Evolutionary conservation across 2,329 filamentous ascomycete genomes (phyloP), one percentile per base, ranked within the genome.

Genomic region (Alternaria triticina): DNA sequence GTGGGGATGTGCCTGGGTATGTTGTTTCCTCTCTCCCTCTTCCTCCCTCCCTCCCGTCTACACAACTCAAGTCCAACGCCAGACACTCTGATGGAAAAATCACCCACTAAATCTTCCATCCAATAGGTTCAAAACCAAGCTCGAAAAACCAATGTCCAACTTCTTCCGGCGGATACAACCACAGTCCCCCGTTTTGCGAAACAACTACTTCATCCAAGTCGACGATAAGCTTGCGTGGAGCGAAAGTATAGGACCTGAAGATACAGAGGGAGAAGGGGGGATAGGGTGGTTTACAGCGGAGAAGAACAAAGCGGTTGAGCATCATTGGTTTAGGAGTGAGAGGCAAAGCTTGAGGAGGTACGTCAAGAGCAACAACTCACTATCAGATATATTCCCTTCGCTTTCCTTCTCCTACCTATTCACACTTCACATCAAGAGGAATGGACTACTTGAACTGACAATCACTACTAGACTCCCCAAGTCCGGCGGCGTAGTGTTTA

Each of bases 181-280:
- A 1, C 89, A 93, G 45, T 87, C 88, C 47, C 86, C 89, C 0
- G 86, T 91, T 23, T 70, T 88, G 20, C 84, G 92, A 62, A 93
- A 94, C 76, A 95, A 96, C 76, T 96, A 96, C 80, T 96, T 96
- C 82, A 86, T 96, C 66, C 93, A 96, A 80, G 92, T 96, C 1
- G 93, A 96, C 74, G 91, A 94, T 60, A 80, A 86, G 6, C 83
- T 97, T 1, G 83, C 90, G 0, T 96, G 93, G 93, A 92, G 89
- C 62, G 82, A 84, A 72, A 92, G 88, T 71, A 94, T 96, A 69
- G 93, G 93, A 0, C 71, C 81, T 15, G 93, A 96, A 78, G 91
- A 96, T 75, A 44, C 49, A 4, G 80, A 81, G 1, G 80, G 82
- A 0, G 83, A 83, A 0, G 86, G 28, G 2, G 49, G 49, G 7